Percentiles rank a stretch among this genome's conserved stretches.
Conservation (phyloP, 164 flowering plant species). For the Echeveria elegans region DNA sequence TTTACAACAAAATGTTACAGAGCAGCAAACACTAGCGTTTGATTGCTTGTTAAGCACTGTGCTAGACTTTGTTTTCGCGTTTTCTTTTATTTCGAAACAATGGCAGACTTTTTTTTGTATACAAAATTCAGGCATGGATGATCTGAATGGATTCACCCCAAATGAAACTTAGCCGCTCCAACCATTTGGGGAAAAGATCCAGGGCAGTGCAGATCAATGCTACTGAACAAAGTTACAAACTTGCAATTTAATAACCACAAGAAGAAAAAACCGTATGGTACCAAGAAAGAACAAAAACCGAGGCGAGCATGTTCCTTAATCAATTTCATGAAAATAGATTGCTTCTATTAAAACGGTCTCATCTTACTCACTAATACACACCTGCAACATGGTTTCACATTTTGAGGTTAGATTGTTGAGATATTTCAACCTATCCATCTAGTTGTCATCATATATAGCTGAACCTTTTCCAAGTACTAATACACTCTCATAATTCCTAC, state of each 20-base stretch:
- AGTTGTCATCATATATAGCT: neutral
- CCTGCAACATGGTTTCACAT: conserved; percentile 1
- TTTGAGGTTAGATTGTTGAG: neutral
- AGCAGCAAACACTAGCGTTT: neutral
- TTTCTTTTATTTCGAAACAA: neutral
- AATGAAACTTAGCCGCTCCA: too few species aligned
- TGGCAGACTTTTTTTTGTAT: too few species aligned
- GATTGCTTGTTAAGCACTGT: neutral
- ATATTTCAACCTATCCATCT: neutral
- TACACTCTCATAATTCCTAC: neutral
- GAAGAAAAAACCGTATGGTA: neutral
- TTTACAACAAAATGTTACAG: neutral
- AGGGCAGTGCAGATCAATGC: too few species aligned
- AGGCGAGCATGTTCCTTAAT: neutral
- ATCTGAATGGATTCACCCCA: too few species aligned
- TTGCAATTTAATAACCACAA: too few species aligned
- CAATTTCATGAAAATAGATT: neutral
- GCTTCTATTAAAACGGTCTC: neutral
- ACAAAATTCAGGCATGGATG: too few species aligned
- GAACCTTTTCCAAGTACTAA: neutral
- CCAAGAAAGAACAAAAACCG: neutral
- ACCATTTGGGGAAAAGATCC: too few species aligned
- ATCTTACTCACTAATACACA: neutral
- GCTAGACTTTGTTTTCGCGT: neutral
- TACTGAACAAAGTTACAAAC: too few species aligned